These are phyloP conservation scores for Lachancea dasiensis DNA, from an alignment of 805 yeast species.

Conservation along the genomic window DNA sequence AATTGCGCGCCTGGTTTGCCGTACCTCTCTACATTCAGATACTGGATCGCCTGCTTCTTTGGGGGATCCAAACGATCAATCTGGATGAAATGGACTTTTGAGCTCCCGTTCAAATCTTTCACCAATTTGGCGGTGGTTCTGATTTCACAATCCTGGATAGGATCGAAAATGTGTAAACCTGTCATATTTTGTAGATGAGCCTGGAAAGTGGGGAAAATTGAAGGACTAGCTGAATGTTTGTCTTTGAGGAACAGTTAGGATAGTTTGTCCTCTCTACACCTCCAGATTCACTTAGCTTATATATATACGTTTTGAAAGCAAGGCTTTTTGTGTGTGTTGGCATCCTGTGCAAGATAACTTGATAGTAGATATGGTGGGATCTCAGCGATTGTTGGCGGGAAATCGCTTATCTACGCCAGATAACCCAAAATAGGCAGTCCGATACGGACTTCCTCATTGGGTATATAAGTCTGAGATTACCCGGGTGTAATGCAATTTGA, in stretches of 20 bases:
- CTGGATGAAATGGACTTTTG: conserved; percentile 57
- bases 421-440: not conserved
- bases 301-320: too few relatives aligned
- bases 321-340: too few relatives aligned
- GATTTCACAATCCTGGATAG: conserved; percentile 53
- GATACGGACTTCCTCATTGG: not conserved
- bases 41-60: conserved; percentile 61
- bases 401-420: not conserved
- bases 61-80: conserved; percentile 75
- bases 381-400: too few relatives aligned
- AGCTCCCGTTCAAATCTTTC: conserved; percentile 50
- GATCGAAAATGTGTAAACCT: conserved; percentile 50
- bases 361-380: too few relatives aligned
- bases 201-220: not conserved
- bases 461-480: too few relatives aligned
- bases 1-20: conserved; percentile 37
- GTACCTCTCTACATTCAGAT: conserved; percentile 58
- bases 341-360: too few relatives aligned
- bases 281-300: too few relatives aligned
- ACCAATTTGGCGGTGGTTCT: conserved; percentile 52
- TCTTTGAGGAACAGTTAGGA: too few relatives aligned
- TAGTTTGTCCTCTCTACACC: too few relatives aligned
- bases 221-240: too few relatives aligned
- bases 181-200: not conserved
- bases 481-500: too few relatives aligned